Percentiles rank a stretch among this genome's conserved stretches.
Evolutionary conservation across 1,284 basidiomycete genomes (phyloP).

Genomic region (Moesziomyces sp.): DNA sequence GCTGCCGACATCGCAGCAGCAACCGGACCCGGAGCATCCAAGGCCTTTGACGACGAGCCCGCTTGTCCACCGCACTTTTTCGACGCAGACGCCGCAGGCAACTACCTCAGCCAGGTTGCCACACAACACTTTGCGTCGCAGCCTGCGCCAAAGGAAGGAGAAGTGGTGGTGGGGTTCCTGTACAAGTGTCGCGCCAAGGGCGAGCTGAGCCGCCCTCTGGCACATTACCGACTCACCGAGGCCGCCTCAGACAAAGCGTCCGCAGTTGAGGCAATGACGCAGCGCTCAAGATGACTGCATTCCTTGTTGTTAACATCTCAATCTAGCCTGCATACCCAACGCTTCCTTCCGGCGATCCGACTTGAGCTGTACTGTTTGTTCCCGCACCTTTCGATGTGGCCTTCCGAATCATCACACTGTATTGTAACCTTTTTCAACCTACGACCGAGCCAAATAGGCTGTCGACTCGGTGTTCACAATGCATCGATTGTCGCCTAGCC

Average conservation of each 20-base stretch:
- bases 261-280: conserved; percentile 6
- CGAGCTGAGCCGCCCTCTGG: conserved; percentile 47
- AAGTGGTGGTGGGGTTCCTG: conserved; percentile 61
- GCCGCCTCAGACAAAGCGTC: conserved; percentile 19
- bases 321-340: neutral
- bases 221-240: conserved; percentile 40
- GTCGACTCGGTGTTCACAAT: too few species aligned
- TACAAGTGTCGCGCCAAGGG: conserved; percentile 59
- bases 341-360: neutral
- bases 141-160: conserved; percentile 61
- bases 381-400: too few species aligned
- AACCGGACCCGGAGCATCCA: conserved; percentile 12
- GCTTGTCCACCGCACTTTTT: conserved; percentile 56
- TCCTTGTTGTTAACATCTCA: neutral
- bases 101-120: conserved; percentile 55
- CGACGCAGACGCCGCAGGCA: conserved; percentile 53
- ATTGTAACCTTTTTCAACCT: neutral
- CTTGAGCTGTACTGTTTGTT: too few species aligned
- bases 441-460: too few species aligned
- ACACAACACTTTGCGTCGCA: conserved; percentile 52
- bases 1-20: conserved; percentile 26
- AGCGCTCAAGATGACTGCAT: conserved; percentile 5
- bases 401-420: neutral
- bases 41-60: conserved; percentile 37
- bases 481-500: too few species aligned